Base-by-base conservation (phyloP, 352 stramenopile species). In the Globisporangium emineosum region DNA sequence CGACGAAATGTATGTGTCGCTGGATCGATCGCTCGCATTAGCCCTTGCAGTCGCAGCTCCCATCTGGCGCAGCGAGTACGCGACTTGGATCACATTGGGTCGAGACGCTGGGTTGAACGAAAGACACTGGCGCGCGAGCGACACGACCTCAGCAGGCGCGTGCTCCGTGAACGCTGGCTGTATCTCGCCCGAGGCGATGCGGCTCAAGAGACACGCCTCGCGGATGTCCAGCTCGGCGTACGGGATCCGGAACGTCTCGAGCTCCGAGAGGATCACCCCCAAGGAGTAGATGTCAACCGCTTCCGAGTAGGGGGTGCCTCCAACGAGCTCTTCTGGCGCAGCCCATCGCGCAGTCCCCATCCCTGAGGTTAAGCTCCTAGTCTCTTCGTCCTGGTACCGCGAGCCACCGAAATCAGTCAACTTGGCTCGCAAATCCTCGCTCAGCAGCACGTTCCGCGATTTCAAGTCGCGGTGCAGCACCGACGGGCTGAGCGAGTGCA, bases 341-440 rank as follows among this genome's bases (percentile, higher is more conserved):
- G 80, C 71, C 82, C 82, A 89, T 23, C 81, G 81, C 43, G 76
- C 82, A 5, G 84, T 93, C 5, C 82, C 84, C 8, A 81, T 59
- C 9, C 65, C 65, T 2, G 66, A 60, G 1, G 68, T 81, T 75
- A 85, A 83, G 2, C 67, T 76, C 2, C 69, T 42, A 42, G 83
- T 59, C 12, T 65, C 49, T 17, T 74, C 62, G 42, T 72, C 68
- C 25, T 72, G 60, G 32, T 71, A 70, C 2, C 73, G 73, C 40
- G 77, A 77, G 32, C 75, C 72, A 21, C 75, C 77, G 60, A 86
- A 86, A 43, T 86, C 77, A 4, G 62, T 71, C n/a, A 86, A 50
- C 66, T 83, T 86, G 47, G 76, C 77, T 8, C 63, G 55, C 21
- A 76, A 49, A 19, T 73, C 57, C 3, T 64, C 58, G 59, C 54